Base-by-base conservation (phyloP, 192 early-diverging fungal species). In the Spizellomyces sp. region DNA sequence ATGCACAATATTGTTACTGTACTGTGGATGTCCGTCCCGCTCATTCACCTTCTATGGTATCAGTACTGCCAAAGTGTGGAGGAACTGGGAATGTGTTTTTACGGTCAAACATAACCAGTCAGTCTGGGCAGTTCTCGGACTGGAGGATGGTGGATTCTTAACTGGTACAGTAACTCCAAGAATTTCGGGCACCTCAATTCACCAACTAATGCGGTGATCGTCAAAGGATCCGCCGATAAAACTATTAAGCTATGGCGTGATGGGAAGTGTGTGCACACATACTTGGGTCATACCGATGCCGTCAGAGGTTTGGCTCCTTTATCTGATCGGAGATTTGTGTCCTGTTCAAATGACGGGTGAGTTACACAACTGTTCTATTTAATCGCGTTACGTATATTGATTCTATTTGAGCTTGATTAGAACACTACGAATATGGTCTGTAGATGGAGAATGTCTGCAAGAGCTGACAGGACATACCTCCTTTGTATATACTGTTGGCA, bases 51-150 rank as follows among this genome's bases (percentile, higher is more conserved):
- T 36, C 27, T 36, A 3, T 36, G 27, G 22, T 50, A 64, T 9
- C 71, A 94, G 92, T 21, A 94, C 95, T 8, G 95, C 91, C 6
- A 91, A 87, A 65, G 85, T 98, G 12, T 99, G 98, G 98, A 81
- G 84, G 59, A 82, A 95, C 66, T 93, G 89, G 69, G 73, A 90
- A 63, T 86, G 83, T 48, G 75, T 81, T n/a, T 69, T 88, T 45
- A 90, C 89, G 0, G 81, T 98, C 45, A 65, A 77, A 21, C 96
- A 99, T 69, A 59, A 79, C 21, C 86, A 87, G 27, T 92, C 96
- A 7, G 93, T 99, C 8, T 98, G 96, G 96, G 87, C 86, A n/a
- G 93, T 96, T 10, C 69, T 96, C n/a, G 83, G 84, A 3, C 64
- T 95, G 6, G 79, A 84, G 19, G 89, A 93, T 64, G 86, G 89